Percentiles rank a stretch among this genome's conserved stretches.
These are phyloP conservation scores for Quercus robur DNA, from an alignment of 306 rosid genomes.

Conservation along the genomic window DNA sequence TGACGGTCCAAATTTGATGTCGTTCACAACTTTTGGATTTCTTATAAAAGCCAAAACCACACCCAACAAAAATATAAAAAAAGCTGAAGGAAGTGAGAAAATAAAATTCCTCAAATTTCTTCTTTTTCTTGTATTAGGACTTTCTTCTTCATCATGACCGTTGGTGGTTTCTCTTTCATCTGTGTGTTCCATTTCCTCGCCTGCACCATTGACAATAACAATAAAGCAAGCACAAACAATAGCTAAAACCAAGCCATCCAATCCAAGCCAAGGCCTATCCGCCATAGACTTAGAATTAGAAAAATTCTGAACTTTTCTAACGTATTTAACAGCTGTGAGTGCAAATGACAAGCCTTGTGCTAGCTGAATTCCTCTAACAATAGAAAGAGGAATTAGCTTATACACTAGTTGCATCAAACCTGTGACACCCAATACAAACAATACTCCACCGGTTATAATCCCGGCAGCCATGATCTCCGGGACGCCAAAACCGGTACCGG, in stretches of 20 bases:
- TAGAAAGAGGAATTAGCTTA: conserved; percentile 46
- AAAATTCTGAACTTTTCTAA: conserved; percentile 47
- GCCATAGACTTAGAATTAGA: conserved; percentile 43
- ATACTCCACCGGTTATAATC: conserved; percentile 48
- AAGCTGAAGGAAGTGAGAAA: conserved; percentile 64
- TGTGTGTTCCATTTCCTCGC: conserved; percentile 20
- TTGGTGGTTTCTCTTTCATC: background rate
- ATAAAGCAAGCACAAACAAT: conserved; percentile 52
- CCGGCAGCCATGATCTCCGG: conserved; percentile 84
- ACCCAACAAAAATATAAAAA: conserved; percentile 54
- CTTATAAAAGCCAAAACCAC: conserved; percentile 53
- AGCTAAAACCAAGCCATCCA: conserved; percentile 69
- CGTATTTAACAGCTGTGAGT: conserved; percentile 56
- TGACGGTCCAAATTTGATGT: conserved; percentile 64
- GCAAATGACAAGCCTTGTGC: conserved; percentile 80
- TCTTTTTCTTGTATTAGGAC: background rate
- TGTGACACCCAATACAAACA: conserved; percentile 48
- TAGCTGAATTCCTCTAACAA: conserved; percentile 75
- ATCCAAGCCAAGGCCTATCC: conserved; percentile 51
- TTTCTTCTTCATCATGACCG: conserved; percentile 4
- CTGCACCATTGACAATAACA: conserved; percentile 60
- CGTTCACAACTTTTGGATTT: conserved; percentile 49
- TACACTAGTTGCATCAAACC: conserved; percentile 65
- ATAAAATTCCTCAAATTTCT: conserved; percentile 27
- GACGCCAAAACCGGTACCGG: conserved; percentile 45